Base-by-base conservation (phyloP, 2,329 filamentous ascomycete species). In the Trichoderma brevicompactum region DNA sequence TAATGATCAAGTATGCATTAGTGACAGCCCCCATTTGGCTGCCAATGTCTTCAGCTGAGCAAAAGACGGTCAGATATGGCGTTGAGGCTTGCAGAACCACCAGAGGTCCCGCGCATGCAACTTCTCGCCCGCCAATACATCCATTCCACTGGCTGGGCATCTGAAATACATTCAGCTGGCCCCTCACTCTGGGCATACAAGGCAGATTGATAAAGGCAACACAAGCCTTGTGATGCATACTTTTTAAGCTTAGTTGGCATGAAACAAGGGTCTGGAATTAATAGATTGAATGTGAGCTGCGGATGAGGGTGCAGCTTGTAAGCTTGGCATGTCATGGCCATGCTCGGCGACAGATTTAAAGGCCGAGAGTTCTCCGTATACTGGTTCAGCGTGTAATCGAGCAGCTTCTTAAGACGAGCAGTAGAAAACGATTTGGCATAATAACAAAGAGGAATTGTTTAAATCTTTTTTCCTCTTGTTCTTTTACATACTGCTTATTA, bases 271-370 rank as follows among this genome's bases (percentile, higher is more conserved):
- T 50, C 58, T 50, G 13, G 44, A 52, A 34, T 41, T 32, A 9
- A 19, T 19, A 34, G 38, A 19, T 28, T 19, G n/a, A 41, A 28
- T 52, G 23, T 15, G 19, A 36, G 41, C 41, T 1, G 43, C 28
- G 55, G 28, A 15, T 46, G 40, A 62, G 38, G 49, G 48, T 43
- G 36, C 46, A 54, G 38, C 40, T 54, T 32, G 1, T 23, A 12
- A 15, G 17, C 23, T 54, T 53, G 40, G 36, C 28, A 36, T 36
- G 28, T 46, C 32, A 23, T 7, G 17, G 43, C 40, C 15, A 34
- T 54, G 46, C 23, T 62, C 59, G 59, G 48, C 23, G 49, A 53
- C 40, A 62, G 59, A 62, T 62, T 46, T 53, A 23, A 28, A 34
- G n/a, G 50, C 59, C 59, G 49, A 62, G 28, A 52, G 15, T 62